Evolutionary conservation across 73 alveolate species (phyloP), one percentile per base, ranked within the genome.

Genomic region (Paramecium octaurelia): DNA sequence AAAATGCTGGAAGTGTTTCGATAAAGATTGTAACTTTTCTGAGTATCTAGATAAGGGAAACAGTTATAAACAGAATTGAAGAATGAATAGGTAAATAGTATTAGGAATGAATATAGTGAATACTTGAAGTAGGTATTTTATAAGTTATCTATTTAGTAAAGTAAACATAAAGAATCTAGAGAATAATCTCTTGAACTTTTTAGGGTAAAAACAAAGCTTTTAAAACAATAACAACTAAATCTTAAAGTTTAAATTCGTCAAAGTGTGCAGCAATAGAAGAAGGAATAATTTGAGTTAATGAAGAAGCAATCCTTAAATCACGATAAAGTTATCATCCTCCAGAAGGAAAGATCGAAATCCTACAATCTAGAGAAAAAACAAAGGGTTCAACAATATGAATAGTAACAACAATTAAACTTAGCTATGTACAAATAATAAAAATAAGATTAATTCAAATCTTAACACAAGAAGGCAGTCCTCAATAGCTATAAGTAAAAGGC

Each of bases 401-500:
- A 75, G 23, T 27, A 75, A 75, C 40, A 75, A 75, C 21, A 75
- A 75, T 35, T 75, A 38, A 5, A 75, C 35, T 75, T 75, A 18
- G 88, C 58, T 38, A 16, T 35, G 38, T 75, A 75, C 40, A 75
- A 75, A 42, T 35, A 35, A n/a, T 38, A 42, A 23, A 75, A 38
- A 42, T 29, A 29, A 42, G 88, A 75, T 21, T 35, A 38, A 38
- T 75, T 75, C 38, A 75, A 42, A 42, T 35, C 58, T 29, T 75
- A 35, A 35, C 88, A 75, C n/a, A 75, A 75, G 21, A 38, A 36
- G 35, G 60, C 60, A 42, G 60, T 75, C 8, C 35, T 75, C 14
- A 68, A 29, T 38, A 75, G 88, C 46, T 75, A 36, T 75, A 75
- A 18, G 11, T 75, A 75, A 38, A 75, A 75, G 60, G 88, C 58